Percentiles rank a stretch among this genome's conserved stretches.
Evolutionary conservation across 441 rosid species (phyloP).

Genomic region (Adansonia grandidieri): DNA sequence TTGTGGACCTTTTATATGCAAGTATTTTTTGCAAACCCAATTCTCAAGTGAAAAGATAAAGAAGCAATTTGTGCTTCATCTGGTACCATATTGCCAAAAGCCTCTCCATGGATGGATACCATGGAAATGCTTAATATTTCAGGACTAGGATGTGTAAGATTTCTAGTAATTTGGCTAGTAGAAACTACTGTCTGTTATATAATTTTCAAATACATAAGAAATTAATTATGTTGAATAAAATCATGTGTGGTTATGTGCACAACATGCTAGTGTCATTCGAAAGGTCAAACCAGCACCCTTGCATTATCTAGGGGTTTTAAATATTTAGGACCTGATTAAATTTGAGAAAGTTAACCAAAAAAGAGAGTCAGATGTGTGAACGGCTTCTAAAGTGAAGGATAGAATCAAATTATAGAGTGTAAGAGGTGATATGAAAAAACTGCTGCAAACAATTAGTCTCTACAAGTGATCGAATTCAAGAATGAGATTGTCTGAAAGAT

Average conservation of each 20-base stretch:
- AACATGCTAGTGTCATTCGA: background rate
- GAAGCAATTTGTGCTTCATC: conserved; percentile 15
- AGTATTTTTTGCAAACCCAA: conserved; percentile 1
- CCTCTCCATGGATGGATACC: background rate
- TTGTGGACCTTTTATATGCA: background rate
- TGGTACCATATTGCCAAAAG: background rate
- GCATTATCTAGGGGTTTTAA: background rate
- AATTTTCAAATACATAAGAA: background rate
- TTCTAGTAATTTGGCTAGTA: background rate
- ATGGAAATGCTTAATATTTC: background rate
- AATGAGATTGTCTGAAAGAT: background rate
- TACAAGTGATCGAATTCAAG: conserved; percentile 3
- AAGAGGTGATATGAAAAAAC: background rate
- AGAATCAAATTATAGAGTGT: conserved; percentile 2
- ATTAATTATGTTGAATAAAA: background rate
- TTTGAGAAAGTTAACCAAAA: background rate
- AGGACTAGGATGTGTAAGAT: background rate
- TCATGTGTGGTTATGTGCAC: background rate
- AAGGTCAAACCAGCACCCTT: background rate
- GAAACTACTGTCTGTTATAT: background rate
- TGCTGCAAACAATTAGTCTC: background rate
- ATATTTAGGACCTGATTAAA: background rate
- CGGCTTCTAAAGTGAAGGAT: background rate
- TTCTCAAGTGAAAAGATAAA: background rate
- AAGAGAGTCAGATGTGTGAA: background rate